Conservation (phyloP, 2,329 filamentous ascomycete species). For the Nemania sp. region DNA sequence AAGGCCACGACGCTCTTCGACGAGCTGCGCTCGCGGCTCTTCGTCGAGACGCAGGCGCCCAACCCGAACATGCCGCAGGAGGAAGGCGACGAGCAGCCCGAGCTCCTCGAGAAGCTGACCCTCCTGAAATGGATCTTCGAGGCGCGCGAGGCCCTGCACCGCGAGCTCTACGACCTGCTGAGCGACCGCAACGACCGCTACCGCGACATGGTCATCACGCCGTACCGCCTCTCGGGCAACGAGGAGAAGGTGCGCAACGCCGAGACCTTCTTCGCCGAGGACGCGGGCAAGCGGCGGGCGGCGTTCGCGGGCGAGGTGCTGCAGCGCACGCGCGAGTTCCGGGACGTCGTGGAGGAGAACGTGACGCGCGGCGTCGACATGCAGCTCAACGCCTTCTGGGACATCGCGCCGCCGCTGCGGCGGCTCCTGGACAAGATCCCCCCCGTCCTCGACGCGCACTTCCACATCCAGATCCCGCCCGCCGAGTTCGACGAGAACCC, state of each 20-base stretch:
- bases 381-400: conserved; percentile 95
- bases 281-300: conserved; percentile 72
- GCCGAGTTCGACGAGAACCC: conserved; percentile 87
- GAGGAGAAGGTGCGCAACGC: conserved; percentile 80
- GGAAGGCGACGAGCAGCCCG: conserved; percentile 92
- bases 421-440: conserved; percentile 82
- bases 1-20: conserved; percentile 79
- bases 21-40: conserved; percentile 72
- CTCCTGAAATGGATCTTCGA: conserved; percentile 98
- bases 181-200: conserved; percentile 86
- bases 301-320: conserved; percentile 74
- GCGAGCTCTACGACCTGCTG: conserved; percentile 82
- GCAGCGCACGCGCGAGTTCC: conserved; percentile 75
- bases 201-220: conserved; percentile 78
- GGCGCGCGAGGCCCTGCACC: conserved; percentile 83
- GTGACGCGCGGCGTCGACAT: conserved; percentile 87
- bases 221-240: conserved; percentile 76
- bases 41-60: conserved; percentile 68
- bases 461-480: conserved; percentile 76
- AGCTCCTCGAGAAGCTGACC: conserved; percentile 91
- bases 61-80: conserved; percentile 86
- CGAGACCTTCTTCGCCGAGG: conserved; percentile 79
- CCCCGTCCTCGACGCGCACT: conserved; percentile 43
- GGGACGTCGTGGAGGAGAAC: conserved; percentile 79
- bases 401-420: conserved; percentile 84